Base-by-base conservation (phyloP, 768 basidiomycete species). In the Mycena metata region DNA sequence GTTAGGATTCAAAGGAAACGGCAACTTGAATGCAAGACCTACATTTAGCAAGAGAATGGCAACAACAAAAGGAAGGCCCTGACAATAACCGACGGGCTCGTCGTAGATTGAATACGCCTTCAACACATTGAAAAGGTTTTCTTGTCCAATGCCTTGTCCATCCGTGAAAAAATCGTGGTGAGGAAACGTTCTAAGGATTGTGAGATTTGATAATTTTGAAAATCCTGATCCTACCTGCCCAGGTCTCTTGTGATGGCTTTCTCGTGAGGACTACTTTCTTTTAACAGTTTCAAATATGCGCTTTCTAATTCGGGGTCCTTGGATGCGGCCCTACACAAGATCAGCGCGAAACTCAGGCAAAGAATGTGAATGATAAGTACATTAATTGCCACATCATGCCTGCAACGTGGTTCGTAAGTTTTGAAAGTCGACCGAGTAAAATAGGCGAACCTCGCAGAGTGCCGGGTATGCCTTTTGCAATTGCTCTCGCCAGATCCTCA, bases 81-180 rank as follows among this genome's bases (percentile, higher is more conserved):
- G 98, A 72, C 96, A 98, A 76, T 99, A 99, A 11, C 98, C 98
- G 7, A 99, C 97, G 84, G 79, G 96, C 95, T 81, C 96, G 93
- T 74, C 95, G 91, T 70, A 95, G 90, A 99, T 78, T 23, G 96
- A 98, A 78, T 99, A 99, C 12, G 98, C 98, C 78, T 99, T 99
- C 36, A 98, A 85, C 41, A 99, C 96, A 76, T 98, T 99, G 83
- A 98, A 98, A 41, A 99, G 80, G 75, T 97, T 96, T 79, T 98
- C 97, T 78, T 99, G 96, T 2, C 98, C 98, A 30, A 96, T 92
- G 11, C 97, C 98, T 73, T 94, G 93, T 3, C 92, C 96, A 72
- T 98, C 94, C 47, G 89, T 95, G 79, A 99, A 99, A 82, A 95
- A 98, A 51, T 94, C 92, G 74, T 99, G 96, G 76, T 96, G 94